phyloP scores from a whole-genome alignment of 768 basidiomycete species.

The Rhizopogon salebrosus region DNA sequence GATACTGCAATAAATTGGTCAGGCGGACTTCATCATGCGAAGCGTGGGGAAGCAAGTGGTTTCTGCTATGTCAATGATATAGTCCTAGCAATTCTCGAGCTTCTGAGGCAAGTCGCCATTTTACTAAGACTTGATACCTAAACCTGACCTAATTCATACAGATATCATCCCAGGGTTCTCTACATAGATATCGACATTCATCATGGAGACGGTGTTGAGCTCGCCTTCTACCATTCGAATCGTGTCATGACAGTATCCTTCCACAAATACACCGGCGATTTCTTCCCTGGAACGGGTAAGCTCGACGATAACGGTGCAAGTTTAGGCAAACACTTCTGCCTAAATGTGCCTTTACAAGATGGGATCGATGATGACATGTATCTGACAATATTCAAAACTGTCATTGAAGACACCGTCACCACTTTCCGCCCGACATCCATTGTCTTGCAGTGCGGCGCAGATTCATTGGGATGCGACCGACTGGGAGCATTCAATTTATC shows the following conservation, averaged over 20 bases:
- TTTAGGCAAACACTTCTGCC: slow-evolving; percentile 89
- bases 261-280: slow-evolving; percentile 98
- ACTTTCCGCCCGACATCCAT: slow-evolving; percentile 86
- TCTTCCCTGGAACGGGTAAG: slow-evolving; percentile 97
- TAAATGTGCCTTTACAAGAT: slow-evolving; percentile 93
- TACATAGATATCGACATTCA: slow-evolving; percentile 99
- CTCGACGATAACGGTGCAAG: slow-evolving; percentile 87
- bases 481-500: slow-evolving; percentile 97
- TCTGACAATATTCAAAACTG: slow-evolving; percentile 89
- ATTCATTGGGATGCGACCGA: slow-evolving; percentile 91
- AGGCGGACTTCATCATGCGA: slow-evolving; percentile 96
- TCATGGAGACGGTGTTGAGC: slow-evolving; percentile 97
- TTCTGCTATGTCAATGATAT: slow-evolving; percentile 99
- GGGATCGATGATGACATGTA: slow-evolving; percentile 99
- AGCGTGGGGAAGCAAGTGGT: slow-evolving; percentile 95
- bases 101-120: slow-evolving; percentile 58
- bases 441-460: slow-evolving; percentile 95
- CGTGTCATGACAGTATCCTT: slow-evolving; percentile 99
- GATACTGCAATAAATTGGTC: slow-evolving; percentile 99
- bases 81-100: slow-evolving; percentile 88
- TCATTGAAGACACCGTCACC: slow-evolving; percentile 90
- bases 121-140: neutral
- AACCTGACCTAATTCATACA: slow-evolving; percentile 22
- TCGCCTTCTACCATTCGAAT: slow-evolving; percentile 96
- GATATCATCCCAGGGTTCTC: slow-evolving; percentile 88